Evolutionary conservation across 495 filamentous ascomycete species (phyloP).

Genomic region (Xylaria palmicola): DNA sequence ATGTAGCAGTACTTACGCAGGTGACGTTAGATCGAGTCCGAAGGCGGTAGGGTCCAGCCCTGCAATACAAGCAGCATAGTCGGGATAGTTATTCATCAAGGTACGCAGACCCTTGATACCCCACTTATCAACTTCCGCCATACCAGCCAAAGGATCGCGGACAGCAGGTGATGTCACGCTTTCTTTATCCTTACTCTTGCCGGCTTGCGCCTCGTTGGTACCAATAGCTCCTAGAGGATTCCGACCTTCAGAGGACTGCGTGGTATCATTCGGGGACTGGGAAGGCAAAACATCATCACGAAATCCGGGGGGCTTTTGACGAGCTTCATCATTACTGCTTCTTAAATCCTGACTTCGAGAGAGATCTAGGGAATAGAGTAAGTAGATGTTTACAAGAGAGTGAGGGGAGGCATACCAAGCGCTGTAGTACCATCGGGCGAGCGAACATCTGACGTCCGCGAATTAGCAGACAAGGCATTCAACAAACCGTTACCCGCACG

Average conservation of each 20-base stretch:
- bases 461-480: slow-evolving; percentile 56
- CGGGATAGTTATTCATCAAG: slow-evolving; percentile 75
- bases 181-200: slow-evolving; percentile 44
- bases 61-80: slow-evolving; percentile 70
- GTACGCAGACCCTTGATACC: slow-evolving; percentile 76
- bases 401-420: slow-evolving; percentile 19
- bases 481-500: slow-evolving; percentile 55
- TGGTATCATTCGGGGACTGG: slow-evolving; percentile 35
- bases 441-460: slow-evolving; percentile 39
- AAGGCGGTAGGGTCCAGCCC: slow-evolving; percentile 77
- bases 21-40: slow-evolving; percentile 75
- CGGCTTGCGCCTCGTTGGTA: slow-evolving; percentile 36
- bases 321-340: slow-evolving; percentile 40
- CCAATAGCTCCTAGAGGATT: slow-evolving; percentile 50
- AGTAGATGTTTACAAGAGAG: slow-evolving; percentile 1
- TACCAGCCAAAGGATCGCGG: slow-evolving; percentile 64
- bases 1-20: slow-evolving; percentile 58
- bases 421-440: slow-evolving; percentile 34
- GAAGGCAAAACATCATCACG: slow-evolving; percentile 40
- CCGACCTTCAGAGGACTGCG: slow-evolving; percentile 22
- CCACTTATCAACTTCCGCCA: slow-evolving; percentile 78
- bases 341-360: slow-evolving; percentile 43
- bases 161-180: slow-evolving; percentile 34
- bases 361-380: slow-evolving; percentile 17
- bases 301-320: slow-evolving; percentile 42